A percentile compares a stretch with the other conserved stretches of the same genome.
Evolutionary conservation across 805 yeast species (phyloP).

Genomic region (Cyberlindnera mrakii): DNA sequence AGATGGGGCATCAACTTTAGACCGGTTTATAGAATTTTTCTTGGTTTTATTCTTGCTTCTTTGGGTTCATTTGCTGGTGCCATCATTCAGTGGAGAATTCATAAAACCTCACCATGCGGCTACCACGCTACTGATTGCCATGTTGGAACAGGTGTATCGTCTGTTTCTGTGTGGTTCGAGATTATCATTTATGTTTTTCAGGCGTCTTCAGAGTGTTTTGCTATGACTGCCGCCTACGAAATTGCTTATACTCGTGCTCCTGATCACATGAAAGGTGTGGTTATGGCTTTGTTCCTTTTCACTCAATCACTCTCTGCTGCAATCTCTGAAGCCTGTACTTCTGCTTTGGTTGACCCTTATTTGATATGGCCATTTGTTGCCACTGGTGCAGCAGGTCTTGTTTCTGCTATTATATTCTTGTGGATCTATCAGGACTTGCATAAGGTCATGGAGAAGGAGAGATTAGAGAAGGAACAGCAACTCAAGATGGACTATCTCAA

Average conservation of each 20-base stretch:
- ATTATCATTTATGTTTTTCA: constrained; percentile 62
- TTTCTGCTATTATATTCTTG: constrained; percentile 55
- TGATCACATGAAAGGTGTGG: constrained; percentile 37
- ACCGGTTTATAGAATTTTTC: constrained; percentile 66
- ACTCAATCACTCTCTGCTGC: constrained; percentile 75
- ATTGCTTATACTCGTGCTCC: constrained; percentile 85
- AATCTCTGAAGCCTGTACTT: constrained; percentile 66
- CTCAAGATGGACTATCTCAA: constrained; percentile 7
- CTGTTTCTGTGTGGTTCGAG: constrained; percentile 64
- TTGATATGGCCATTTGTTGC: constrained; percentile 64
- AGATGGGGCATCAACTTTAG: constrained; percentile 45
- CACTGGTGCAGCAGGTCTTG: constrained; percentile 51
- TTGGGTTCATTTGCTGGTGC: constrained; percentile 15
- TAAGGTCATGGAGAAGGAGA: constrained; percentile 16
- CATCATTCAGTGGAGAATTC: constrained; percentile 64
- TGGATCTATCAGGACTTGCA: constrained; percentile 17
- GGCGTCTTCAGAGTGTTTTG: constrained; percentile 71
- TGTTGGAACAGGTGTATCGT: constrained; percentile 18
- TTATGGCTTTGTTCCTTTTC: constrained; percentile 51
- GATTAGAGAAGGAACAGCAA: constrained; percentile 14
- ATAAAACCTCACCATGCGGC: constrained; percentile 69
- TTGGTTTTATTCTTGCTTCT: constrained; percentile 64
- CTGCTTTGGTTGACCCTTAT: constrained; percentile 64
- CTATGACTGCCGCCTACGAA: constrained; percentile 76
- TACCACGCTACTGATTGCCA: constrained; percentile 51